Evolutionary conservation across 352 stramenopile genomes (phyloP).

Genomic region (Ophiocytium majus): DNA sequence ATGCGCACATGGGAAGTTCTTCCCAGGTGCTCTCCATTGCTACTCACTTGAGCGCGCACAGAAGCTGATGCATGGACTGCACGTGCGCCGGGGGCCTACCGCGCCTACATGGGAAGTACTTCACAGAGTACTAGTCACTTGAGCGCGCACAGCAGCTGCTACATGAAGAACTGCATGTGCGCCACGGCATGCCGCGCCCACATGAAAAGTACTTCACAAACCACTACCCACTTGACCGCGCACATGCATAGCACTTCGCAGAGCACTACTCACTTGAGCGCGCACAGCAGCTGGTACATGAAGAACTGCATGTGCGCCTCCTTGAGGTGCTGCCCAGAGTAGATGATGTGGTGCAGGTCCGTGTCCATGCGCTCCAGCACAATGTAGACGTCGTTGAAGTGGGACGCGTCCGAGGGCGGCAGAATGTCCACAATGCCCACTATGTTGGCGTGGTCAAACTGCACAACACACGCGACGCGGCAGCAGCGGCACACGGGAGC

Average conservation of each 20-base stretch:
- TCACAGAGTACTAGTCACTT: too few relatives aligned
- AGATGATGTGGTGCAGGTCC: slow-evolving; percentile 82
- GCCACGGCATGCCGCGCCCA: too few relatives aligned
- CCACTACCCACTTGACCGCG: slow-evolving; percentile 10
- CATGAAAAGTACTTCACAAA: too few relatives aligned
- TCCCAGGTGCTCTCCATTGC: too few relatives aligned
- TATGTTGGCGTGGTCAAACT: slow-evolving; percentile 80
- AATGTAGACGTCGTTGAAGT: slow-evolving; percentile 79
- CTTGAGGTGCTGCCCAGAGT: slow-evolving; percentile 69
- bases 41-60: too few relatives aligned
- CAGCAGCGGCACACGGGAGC: too few relatives aligned
- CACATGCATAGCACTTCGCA: slow-evolving; percentile 85
- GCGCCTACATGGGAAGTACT: too few relatives aligned
- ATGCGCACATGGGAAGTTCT: too few relatives aligned
- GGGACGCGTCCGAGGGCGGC: slow-evolving; percentile 40
- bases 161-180: too few relatives aligned
- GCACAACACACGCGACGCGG: slow-evolving; percentile 66
- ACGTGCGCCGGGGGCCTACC: too few relatives aligned
- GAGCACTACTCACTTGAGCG: slow-evolving; percentile 69
- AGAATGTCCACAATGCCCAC: slow-evolving; percentile 67
- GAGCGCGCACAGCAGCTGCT: too few relatives aligned
- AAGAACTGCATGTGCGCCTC: slow-evolving; percentile 89
- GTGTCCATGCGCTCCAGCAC: slow-evolving; percentile 87
- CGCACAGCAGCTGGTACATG: slow-evolving; percentile 91
- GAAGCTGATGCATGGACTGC: too few relatives aligned